Conservation (phyloP, 768 basidiomycete species). For the Russula dissimulans region DNA sequence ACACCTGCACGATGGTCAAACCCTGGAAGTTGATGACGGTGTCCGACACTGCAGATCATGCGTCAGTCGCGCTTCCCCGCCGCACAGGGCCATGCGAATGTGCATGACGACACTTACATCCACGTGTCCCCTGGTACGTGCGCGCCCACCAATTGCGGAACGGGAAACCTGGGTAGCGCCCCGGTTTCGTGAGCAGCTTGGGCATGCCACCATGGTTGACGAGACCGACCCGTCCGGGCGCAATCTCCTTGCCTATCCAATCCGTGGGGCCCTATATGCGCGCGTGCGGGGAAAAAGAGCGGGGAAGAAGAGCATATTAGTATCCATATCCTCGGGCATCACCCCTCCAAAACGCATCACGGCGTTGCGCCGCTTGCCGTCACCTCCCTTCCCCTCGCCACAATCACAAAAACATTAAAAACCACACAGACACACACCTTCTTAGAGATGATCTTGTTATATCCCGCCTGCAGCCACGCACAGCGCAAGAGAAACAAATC, state of each 20-base stretch:
- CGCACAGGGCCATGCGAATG: no score
- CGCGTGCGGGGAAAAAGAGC: background rate
- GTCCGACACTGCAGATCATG: constrained; percentile 45
- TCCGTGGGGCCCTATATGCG: constrained; percentile 41
- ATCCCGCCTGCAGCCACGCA: constrained; percentile 37
- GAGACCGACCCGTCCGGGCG: constrained; percentile 62
- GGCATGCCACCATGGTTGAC: constrained; percentile 79
- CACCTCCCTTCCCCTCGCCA: background rate
- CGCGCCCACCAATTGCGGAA: constrained; percentile 82
- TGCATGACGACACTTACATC: constrained; percentile 38
- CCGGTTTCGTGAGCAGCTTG: constrained; percentile 63
- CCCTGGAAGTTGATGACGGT: constrained; percentile 76
- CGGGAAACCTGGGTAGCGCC: constrained; percentile 69
- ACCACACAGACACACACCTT: constrained; percentile 33
- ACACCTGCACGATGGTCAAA: constrained; percentile 77
- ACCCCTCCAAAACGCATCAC: background rate
- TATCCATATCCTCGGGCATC: background rate
- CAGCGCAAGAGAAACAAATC: background rate
- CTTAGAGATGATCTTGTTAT: constrained; percentile 49
- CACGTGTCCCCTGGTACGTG: constrained; percentile 57
- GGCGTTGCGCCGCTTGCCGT: background rate
- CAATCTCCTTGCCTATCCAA: constrained; percentile 65
- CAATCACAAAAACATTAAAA: background rate
- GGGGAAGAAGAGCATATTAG: background rate
- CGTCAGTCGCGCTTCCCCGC: background rate